A percentile compares a stretch with the other conserved stretches of the same genome.
Conservation (phyloP, 257 asterid genomes). For the Nicotiana obtusifolia region DNA sequence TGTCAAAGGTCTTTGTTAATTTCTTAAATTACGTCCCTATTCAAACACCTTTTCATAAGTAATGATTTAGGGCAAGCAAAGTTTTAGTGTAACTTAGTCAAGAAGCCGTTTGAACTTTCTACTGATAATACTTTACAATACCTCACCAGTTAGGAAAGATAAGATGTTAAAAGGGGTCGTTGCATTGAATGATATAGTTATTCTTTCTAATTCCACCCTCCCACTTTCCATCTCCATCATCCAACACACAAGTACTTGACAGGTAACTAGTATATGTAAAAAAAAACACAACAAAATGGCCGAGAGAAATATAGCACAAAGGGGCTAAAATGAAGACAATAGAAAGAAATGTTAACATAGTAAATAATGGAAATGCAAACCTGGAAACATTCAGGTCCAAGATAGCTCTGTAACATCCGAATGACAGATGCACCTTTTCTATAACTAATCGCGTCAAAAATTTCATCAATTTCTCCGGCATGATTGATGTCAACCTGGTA, state of each 20-base stretch:
- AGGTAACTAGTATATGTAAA: not conserved
- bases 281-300: not conserved
- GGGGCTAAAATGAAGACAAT: not conserved
- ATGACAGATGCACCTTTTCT: slow-evolving; percentile 96
- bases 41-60: not conserved
- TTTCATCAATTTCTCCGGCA: slow-evolving; percentile 89
- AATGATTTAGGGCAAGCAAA: not conserved
- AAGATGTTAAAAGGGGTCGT: not conserved
- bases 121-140: not conserved
- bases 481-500: slow-evolving; percentile 83
- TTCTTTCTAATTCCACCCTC: not conserved
- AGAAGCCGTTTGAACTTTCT: not conserved
- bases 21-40: not conserved
- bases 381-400: slow-evolving; percentile 88
- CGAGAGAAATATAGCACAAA: not conserved
- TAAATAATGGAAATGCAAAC: slow-evolving; percentile 26
- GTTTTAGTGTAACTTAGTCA: not conserved
- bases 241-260: not conserved
- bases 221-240: not conserved
- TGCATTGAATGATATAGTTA: not conserved
- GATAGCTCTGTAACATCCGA: slow-evolving; percentile 92
- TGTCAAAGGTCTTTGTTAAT: not conserved
- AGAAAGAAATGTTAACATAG: not conserved
- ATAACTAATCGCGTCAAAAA: slow-evolving; percentile 92
- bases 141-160: not conserved